phyloP scores from a whole-genome alignment of 2,329 filamentous ascomycete genomes.

The Hypoxylon sp. region DNA sequence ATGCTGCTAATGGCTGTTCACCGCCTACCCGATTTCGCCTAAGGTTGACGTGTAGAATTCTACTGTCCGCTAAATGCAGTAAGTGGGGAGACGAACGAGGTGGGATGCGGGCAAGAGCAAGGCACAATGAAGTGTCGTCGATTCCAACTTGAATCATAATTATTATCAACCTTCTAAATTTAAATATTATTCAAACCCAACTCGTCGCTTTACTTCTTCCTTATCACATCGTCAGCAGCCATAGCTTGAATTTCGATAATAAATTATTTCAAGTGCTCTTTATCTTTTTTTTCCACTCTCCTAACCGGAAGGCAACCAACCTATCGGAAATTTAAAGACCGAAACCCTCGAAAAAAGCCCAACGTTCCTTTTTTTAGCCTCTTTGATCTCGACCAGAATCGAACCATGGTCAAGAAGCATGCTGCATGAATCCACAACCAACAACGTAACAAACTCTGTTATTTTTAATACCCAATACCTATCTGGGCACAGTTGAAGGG shows the following conservation, averaged over 20 bases:
- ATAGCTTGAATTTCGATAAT: no score
- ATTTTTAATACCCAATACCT: slow-evolving; percentile 39
- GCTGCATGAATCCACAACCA: slow-evolving; percentile 30
- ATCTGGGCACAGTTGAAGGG: slow-evolving; percentile 40
- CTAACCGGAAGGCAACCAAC: no score
- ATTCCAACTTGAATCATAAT: no score
- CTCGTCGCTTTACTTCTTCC: no score
- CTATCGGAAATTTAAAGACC: no score
- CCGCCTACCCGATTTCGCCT: slow-evolving; percentile 26
- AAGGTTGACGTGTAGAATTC: slow-evolving; percentile 25
- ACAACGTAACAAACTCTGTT: slow-evolving; percentile 19
- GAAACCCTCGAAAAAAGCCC: no score
- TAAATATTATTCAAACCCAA: no score
- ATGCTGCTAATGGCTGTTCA: slow-evolving; percentile 2
- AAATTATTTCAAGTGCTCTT: no score
- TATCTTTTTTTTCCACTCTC: no score
- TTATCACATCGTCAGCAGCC: no score
- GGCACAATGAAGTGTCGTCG: slow-evolving; percentile 23
- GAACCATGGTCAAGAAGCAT: slow-evolving; percentile 32
- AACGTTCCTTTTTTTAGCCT: slow-evolving; percentile 3
- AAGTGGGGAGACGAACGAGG: slow-evolving; percentile 33
- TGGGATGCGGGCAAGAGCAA: slow-evolving; percentile 4
- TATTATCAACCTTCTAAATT: no score
- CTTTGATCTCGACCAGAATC: slow-evolving; percentile 7
- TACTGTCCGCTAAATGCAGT: slow-evolving; percentile 35